phyloP scores from a whole-genome alignment of 1,139 yeast genomes.

The Geotrichum histeridarum region DNA sequence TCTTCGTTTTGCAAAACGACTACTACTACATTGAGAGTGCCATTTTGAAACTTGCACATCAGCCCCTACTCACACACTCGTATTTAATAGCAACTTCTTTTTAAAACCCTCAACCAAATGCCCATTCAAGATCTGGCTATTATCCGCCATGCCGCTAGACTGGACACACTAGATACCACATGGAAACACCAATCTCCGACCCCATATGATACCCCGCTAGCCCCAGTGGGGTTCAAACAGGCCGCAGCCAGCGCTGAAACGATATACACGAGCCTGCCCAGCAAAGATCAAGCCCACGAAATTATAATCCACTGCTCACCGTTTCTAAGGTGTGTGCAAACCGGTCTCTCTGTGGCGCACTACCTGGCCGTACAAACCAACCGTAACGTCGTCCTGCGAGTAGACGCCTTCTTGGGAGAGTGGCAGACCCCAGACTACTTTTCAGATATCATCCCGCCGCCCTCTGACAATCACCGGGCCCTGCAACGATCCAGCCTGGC shows the following conservation, averaged over 20 bases:
- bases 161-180: constrained; percentile 31
- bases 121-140: constrained; percentile 28
- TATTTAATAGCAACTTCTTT: no score
- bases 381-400: constrained; percentile 25
- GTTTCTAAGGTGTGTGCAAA: constrained; percentile 39
- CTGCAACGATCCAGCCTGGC: constrained; percentile 28
- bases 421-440: constrained; percentile 42
- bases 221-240: constrained; percentile 32
- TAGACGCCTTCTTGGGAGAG: constrained; percentile 40
- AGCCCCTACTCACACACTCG: no score
- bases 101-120: not conserved
- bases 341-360: constrained; percentile 34
- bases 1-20: no score
- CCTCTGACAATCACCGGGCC: constrained; percentile 34
- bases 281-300: constrained; percentile 8
- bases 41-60: no score
- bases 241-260: constrained; percentile 25
- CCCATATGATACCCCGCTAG: constrained; percentile 40
- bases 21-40: no score
- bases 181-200: constrained; percentile 36
- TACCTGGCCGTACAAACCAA: constrained; percentile 12
- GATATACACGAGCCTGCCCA: constrained; percentile 6
- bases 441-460: constrained; percentile 36
- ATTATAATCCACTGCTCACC: constrained; percentile 38
- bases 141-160: constrained; percentile 37